Evolutionary conservation across 2,329 filamentous ascomycete species (phyloP).

Genomic region (Fusarium torreyae): DNA sequence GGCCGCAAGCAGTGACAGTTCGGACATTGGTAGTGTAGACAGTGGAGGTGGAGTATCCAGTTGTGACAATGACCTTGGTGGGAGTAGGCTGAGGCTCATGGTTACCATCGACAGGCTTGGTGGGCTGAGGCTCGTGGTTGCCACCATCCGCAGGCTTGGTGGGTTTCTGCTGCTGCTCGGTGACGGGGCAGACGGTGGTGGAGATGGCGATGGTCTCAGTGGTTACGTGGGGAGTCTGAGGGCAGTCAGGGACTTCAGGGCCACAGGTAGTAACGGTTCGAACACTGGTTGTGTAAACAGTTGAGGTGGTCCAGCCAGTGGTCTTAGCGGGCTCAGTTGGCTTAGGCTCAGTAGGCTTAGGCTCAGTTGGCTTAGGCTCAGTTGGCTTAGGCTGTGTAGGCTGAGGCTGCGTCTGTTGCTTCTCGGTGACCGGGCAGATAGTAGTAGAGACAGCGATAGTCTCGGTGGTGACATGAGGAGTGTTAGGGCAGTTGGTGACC

Average conservation of each 20-base stretch:
- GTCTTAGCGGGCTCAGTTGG: not conserved
- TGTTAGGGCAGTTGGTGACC: slow-evolving; percentile 22
- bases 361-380: not conserved
- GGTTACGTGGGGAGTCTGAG: slow-evolving; percentile 8
- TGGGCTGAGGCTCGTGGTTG: not conserved
- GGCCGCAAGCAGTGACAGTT: slow-evolving; percentile 37
- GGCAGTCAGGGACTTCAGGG: slow-evolving; percentile 29
- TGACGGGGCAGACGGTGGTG: slow-evolving; percentile 36
- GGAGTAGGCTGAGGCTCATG: slow-evolving; percentile 14
- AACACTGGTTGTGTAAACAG: slow-evolving; percentile 31
- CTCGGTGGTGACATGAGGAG: slow-evolving; percentile 23
- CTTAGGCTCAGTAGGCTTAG: not conserved
- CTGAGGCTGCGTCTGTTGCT: not conserved
- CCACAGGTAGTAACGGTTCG: slow-evolving; percentile 28
- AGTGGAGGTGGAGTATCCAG: slow-evolving; percentile 29
- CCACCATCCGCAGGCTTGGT: too few relatives aligned
- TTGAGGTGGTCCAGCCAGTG: not conserved
- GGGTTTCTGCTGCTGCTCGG: not conserved
- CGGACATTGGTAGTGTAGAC: slow-evolving; percentile 41
- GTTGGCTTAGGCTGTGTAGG: not conserved
- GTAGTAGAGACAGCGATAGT: slow-evolving; percentile 36
- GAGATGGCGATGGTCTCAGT: slow-evolving; percentile 33
- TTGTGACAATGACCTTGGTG: slow-evolving; percentile 22
- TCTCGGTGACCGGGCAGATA: slow-evolving; percentile 29
- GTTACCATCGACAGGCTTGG: slow-evolving; percentile 6